phyloP scores from a whole-genome alignment of 2,329 filamentous ascomycete species.

The Sphaerostilbella broomeana region DNA sequence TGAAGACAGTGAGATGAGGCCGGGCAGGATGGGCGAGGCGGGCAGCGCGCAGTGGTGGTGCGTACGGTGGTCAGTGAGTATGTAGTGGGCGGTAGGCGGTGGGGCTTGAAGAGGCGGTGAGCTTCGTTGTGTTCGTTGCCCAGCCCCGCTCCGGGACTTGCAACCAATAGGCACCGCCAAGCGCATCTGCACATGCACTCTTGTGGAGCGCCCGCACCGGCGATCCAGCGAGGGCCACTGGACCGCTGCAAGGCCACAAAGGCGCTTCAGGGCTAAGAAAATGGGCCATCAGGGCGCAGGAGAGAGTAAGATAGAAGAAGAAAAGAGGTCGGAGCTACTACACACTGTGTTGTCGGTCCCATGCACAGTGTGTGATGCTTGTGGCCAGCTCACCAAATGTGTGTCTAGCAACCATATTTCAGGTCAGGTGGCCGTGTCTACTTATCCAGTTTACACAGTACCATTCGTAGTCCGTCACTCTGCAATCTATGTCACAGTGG shows the following conservation, averaged over 20 bases:
- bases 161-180: constrained; percentile 30
- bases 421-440: too few species aligned
- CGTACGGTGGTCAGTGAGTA: constrained; percentile 11
- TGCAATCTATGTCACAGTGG: too few species aligned
- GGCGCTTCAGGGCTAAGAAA: constrained; percentile 9
- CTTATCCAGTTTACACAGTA: too few species aligned
- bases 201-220: constrained; percentile 19
- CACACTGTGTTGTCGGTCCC: constrained; percentile 8
- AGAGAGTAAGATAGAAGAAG: too few species aligned
- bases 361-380: constrained; percentile 1
- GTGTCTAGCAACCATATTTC: too few species aligned
- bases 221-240: constrained; percentile 20
- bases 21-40: constrained; percentile 3
- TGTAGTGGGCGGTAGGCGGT: constrained; percentile 16
- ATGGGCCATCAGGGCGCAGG: constrained; percentile 6
- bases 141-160: constrained; percentile 27
- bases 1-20: background rate
- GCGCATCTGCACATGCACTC: constrained; percentile 25
- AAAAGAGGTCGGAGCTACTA: constrained; percentile 10
- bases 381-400: too few species aligned
- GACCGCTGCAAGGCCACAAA: constrained; percentile 2
- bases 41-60: constrained; percentile 1
- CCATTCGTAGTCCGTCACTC: too few species aligned
- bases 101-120: constrained; percentile 34
- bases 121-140: constrained; percentile 21